Percentiles rank a stretch among this genome's conserved stretches.
These are phyloP conservation scores for Cinnamomum micranthum DNA, from an alignment of 164 flowering plant genomes.

Conservation along the genomic window DNA sequence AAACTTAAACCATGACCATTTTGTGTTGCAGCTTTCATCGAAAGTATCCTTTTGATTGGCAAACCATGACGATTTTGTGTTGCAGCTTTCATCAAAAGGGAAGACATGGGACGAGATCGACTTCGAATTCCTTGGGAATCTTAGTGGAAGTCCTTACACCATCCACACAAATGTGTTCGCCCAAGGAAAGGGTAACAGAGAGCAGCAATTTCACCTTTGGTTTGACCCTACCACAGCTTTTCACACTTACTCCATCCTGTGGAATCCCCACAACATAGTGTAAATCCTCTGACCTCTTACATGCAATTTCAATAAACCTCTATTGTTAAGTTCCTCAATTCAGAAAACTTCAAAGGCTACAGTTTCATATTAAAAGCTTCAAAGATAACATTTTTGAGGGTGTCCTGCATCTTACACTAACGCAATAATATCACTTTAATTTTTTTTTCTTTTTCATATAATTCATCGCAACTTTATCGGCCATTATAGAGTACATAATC, in stretches of 20 bases:
- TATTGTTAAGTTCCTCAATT: too few relatives aligned
- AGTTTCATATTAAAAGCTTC: too few relatives aligned
- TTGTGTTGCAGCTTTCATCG: too few relatives aligned
- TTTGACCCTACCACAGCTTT: constrained; percentile 2
- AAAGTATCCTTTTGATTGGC: too few relatives aligned
- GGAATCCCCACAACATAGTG: constrained; percentile 14
- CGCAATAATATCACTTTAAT: too few relatives aligned
- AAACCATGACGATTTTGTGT: neutral
- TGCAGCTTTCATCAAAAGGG: constrained; percentile 13
- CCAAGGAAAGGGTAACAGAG: constrained; percentile 7
- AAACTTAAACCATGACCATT: too few relatives aligned
- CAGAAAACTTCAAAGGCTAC: too few relatives aligned
- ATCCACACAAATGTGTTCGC: constrained; percentile 17
- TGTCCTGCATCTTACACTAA: too few relatives aligned
- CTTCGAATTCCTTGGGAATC: constrained; percentile 4
- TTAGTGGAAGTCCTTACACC: constrained; percentile 10
- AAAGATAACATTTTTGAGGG: too few relatives aligned
- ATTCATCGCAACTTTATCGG: neutral
- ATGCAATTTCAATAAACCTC: too few relatives aligned
- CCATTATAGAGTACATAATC: too few relatives aligned
- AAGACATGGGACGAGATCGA: constrained; percentile 13
- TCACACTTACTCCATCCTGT: constrained; percentile 16
- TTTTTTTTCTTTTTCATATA: neutral
- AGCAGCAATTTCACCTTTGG: too few relatives aligned
- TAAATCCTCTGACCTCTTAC: neutral